A percentile compares a stretch with the other conserved stretches of the same genome.
Conservation (phyloP, 2,329 filamentous ascomycete species). For the Nothophaeocryptopus gaeumannii region DNA sequence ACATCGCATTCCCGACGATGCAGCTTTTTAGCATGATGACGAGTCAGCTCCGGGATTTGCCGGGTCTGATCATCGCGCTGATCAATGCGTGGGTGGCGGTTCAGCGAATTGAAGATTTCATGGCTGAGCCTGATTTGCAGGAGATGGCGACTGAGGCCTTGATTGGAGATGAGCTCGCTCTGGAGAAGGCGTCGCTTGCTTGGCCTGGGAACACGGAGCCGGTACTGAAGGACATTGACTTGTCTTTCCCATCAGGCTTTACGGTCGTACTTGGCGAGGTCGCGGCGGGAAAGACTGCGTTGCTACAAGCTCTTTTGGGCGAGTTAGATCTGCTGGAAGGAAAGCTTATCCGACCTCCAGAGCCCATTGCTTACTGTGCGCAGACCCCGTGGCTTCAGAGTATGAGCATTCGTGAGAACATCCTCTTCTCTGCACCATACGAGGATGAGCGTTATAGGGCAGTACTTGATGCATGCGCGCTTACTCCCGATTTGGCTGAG, state of each 20-base stretch:
- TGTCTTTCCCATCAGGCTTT: conserved; percentile 56
- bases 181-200: conserved; percentile 68
- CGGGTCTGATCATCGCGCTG: conserved; percentile 69
- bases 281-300: conserved; percentile 61
- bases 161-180: conserved; percentile 39
- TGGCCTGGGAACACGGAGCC: conserved; percentile 68
- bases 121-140: conserved; percentile 74
- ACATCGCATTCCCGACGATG: conserved; percentile 82
- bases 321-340: conserved; percentile 56
- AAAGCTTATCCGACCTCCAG: conserved; percentile 51
- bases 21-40: conserved; percentile 77
- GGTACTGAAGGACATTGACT: conserved; percentile 53
- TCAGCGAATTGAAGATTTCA: conserved; percentile 78
- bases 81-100: conserved; percentile 83
- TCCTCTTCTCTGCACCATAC: conserved; percentile 63
- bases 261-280: conserved; percentile 64
- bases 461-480: conserved; percentile 63
- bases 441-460: conserved; percentile 67
- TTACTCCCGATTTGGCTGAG: conserved; percentile 59
- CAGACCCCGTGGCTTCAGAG: conserved; percentile 68
- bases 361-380: conserved; percentile 62
- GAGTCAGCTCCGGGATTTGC: conserved; percentile 68
- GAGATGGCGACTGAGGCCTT: conserved; percentile 37
- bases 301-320: conserved; percentile 58
- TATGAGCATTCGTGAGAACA: conserved; percentile 68